Evolutionary conservation across 768 basidiomycete genomes (phyloP).

Genomic region (Suillus clintonianus): DNA sequence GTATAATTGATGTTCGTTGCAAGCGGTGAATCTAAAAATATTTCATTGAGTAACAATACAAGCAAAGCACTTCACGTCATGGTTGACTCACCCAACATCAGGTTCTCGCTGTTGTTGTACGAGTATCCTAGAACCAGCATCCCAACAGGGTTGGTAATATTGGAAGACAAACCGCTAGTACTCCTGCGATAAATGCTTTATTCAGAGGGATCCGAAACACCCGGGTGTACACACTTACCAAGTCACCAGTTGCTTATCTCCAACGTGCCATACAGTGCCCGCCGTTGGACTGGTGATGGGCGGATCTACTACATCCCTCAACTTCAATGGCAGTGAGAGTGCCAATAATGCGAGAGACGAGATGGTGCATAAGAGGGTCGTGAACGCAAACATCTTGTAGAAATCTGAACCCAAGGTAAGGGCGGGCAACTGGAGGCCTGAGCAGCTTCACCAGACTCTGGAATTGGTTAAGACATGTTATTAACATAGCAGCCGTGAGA

Average conservation of each 20-base stretch:
- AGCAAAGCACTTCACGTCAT: constrained; percentile 5
- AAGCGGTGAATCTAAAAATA: constrained; percentile 31
- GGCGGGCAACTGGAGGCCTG: background rate
- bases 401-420: background rate
- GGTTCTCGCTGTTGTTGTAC: constrained; percentile 31
- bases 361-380: constrained; percentile 24
- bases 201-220: constrained; percentile 40
- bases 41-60: constrained; percentile 4
- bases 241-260: constrained; percentile 47
- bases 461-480: background rate
- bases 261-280: constrained; percentile 46
- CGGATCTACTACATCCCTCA: constrained; percentile 50
- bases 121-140: constrained; percentile 29
- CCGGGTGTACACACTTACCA: constrained; percentile 39
- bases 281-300: constrained; percentile 47
- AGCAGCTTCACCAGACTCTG: background rate
- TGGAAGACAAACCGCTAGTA: constrained; percentile 25
- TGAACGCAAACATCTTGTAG: constrained; percentile 14
- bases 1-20: constrained; percentile 35
- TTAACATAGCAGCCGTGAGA: constrained; percentile 1
- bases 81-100: constrained; percentile 28
- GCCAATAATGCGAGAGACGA: constrained; percentile 19
- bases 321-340: constrained; percentile 33
- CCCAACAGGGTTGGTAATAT: constrained; percentile 31
- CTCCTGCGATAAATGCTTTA: constrained; percentile 38